Base-by-base conservation (phyloP, 192 early-diverging fungal species). In the Neocallimastix lanati region DNA sequence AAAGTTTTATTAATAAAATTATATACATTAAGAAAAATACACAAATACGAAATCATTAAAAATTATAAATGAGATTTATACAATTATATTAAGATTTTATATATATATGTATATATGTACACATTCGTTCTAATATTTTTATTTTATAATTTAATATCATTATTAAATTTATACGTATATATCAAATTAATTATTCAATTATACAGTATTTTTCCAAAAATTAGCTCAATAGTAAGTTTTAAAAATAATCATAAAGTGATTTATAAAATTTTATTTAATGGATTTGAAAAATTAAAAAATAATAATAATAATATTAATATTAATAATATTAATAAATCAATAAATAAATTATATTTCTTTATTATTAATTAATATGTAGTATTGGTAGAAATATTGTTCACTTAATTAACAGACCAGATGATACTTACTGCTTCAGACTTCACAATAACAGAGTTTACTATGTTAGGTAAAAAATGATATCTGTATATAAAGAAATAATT, bases 401-500 rank as follows among this genome's bases (percentile, higher is more conserved):
- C 80, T 84, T 98, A 76, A 96, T 98, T 76, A 95, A 98, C 85
- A 88, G 97, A 78, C 91, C 93, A 25, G 97, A 99, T 86, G 96
- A 97, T 83, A 94, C 94, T 15, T 95, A 96, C 84, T 97, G 95
- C 86, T 98, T 99, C 87, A 90, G 97, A 82, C 86, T 98, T 77
- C 96, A 98, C 80, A 91, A 93, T 77, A 93, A 98, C 81, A 87
- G 94, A 29, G 96, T 97, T n/a, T 99, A 96, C 85, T 99, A 99
- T 87, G 92, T 99, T 81, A 93, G 92, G 93, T 93, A 85, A 9
- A 15, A 16, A 21, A 14, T 25, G 30, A 9, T 40, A 9, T 30
- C 28, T 13, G 78, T 7, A 29, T 81, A 13, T 36, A 28, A 29
- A 25, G 12, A 28, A 27, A 18, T n/a, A 80, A 80, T 30, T n/a